A percentile compares a stretch with the other conserved stretches of the same genome.
These are phyloP conservation scores for Xylariales sp. DNA, from an alignment of 2,329 filamentous ascomycete genomes.

Conservation along the genomic window DNA sequence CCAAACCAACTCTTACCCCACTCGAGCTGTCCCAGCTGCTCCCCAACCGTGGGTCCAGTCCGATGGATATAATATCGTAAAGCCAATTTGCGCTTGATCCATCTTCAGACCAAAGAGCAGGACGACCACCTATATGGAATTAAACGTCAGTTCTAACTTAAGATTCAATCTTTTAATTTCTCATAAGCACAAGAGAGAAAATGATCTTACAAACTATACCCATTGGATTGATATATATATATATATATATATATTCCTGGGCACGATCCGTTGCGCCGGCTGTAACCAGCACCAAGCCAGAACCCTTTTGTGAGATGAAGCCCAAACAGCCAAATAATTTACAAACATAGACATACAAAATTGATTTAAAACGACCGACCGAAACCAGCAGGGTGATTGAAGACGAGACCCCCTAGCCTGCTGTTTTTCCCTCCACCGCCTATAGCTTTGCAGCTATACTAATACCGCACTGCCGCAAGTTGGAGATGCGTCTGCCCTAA, in stretches of 20 bases:
- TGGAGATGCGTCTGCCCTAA: neutral
- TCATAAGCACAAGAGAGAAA: too few species aligned
- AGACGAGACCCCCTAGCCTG: neutral
- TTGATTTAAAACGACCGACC: constrained; percentile 15
- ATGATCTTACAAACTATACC: too few species aligned
- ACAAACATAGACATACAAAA: constrained; percentile 37
- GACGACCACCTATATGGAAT: too few species aligned
- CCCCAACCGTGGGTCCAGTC: too few species aligned
- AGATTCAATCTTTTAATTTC: too few species aligned
- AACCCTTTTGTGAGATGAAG: neutral
- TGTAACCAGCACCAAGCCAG: neutral
- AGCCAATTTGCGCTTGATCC: too few species aligned
- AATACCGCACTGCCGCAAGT: neutral
- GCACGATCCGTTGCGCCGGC: constrained; percentile 10
- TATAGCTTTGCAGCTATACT: neutral
- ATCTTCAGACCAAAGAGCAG: too few species aligned
- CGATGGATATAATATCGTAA: too few species aligned
- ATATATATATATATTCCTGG: neutral
- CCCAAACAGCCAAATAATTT: constrained; percentile 16
- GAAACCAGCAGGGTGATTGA: neutral
- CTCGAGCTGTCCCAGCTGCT: too few species aligned
- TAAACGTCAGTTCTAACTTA: too few species aligned
- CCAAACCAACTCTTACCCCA: too few species aligned
- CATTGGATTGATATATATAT: neutral
- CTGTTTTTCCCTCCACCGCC: neutral